A percentile compares a stretch with the other conserved stretches of the same genome.
These are phyloP conservation scores for Neonectria hederae DNA, from an alignment of 2,329 filamentous ascomycete species.

Conservation along the genomic window DNA sequence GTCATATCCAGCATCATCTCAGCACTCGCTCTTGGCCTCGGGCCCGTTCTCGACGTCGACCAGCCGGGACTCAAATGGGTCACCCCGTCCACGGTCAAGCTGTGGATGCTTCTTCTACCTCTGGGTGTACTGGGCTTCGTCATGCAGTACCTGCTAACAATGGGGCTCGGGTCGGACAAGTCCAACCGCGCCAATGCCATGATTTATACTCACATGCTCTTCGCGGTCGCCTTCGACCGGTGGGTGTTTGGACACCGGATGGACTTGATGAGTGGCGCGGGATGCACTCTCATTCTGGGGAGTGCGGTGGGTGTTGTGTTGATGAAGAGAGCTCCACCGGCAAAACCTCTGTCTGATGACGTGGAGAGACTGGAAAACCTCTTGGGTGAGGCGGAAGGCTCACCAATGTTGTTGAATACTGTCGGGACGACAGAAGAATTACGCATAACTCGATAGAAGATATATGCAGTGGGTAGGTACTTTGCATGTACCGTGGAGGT, in stretches of 20 bases:
- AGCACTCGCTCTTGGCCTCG: conserved; percentile 64
- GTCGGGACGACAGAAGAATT: conserved; percentile 40
- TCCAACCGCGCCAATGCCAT: conserved; percentile 66
- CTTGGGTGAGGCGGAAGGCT: conserved; percentile 47
- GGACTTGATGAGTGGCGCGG: conserved; percentile 58
- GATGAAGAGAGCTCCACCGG: conserved; percentile 50
- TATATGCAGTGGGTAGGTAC: not conserved
- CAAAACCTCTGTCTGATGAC: conserved; percentile 42
- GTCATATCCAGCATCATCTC: conserved; percentile 76
- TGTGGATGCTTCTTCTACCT: conserved; percentile 75
- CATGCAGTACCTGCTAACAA: conserved; percentile 87
- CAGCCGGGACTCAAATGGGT: conserved; percentile 58
- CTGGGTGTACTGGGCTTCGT: conserved; percentile 80
- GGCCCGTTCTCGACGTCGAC: conserved; percentile 54
- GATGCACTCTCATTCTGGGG: conserved; percentile 63
- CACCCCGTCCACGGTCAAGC: conserved; percentile 51
- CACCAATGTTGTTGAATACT: conserved; percentile 52
- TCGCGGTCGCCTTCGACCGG: conserved; percentile 62
- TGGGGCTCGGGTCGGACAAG: conserved; percentile 77
- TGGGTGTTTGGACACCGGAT: conserved; percentile 63
- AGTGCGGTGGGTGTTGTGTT: conserved; percentile 62
- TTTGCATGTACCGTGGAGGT: not conserved
- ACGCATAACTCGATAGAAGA: conserved; percentile 26
- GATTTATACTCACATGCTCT: conserved; percentile 68
- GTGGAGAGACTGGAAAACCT: conserved; percentile 47